Percentiles rank a stretch among this genome's conserved stretches.
Evolutionary conservation across 306 rosid genomes (phyloP).

Genomic region (Cyclanthera cordifolia): DNA sequence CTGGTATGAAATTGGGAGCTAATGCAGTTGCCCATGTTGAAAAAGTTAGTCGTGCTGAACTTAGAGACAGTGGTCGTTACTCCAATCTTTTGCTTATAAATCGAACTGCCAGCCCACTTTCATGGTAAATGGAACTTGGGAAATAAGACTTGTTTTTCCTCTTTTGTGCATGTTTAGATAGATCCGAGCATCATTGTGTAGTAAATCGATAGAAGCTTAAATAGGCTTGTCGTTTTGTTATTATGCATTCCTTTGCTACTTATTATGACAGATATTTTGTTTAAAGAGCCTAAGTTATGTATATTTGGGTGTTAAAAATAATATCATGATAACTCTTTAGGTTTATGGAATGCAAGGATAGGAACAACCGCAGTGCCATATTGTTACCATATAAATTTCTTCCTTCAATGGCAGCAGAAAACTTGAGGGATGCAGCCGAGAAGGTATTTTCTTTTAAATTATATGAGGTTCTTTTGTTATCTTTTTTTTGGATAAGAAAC

Average conservation of each 20-base stretch:
- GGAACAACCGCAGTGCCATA: slow-evolving; percentile 64
- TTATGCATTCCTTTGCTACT: neutral
- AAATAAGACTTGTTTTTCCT: neutral
- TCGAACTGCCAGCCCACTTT: slow-evolving; percentile 84
- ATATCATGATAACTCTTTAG: slow-evolving; percentile 29
- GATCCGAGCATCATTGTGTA: neutral
- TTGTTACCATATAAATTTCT: slow-evolving; percentile 72
- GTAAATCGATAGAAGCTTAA: neutral
- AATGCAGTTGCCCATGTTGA: slow-evolving; percentile 63
- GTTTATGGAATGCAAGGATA: slow-evolving; percentile 98
- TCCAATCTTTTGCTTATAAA: slow-evolving; percentile 64
- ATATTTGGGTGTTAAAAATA: slow-evolving; percentile 1
- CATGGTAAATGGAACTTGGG: slow-evolving; percentile 39
- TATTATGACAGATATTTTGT: neutral
- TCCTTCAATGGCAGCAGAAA: slow-evolving; percentile 63
- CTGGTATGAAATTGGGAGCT: slow-evolving; percentile 70
- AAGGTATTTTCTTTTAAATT: slow-evolving; percentile 41
- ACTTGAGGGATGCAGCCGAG: slow-evolving; percentile 57
- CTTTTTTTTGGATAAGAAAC: too few species aligned
- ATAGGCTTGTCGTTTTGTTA: neutral
- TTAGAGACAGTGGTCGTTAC: slow-evolving; percentile 45
- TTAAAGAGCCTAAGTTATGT: neutral
- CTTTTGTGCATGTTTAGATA: neutral
- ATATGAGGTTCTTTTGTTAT: slow-evolving; percentile 6
- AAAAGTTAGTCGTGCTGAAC: slow-evolving; percentile 44